phyloP scores from a whole-genome alignment of 768 basidiomycete species.

The Russula abietina region DNA sequence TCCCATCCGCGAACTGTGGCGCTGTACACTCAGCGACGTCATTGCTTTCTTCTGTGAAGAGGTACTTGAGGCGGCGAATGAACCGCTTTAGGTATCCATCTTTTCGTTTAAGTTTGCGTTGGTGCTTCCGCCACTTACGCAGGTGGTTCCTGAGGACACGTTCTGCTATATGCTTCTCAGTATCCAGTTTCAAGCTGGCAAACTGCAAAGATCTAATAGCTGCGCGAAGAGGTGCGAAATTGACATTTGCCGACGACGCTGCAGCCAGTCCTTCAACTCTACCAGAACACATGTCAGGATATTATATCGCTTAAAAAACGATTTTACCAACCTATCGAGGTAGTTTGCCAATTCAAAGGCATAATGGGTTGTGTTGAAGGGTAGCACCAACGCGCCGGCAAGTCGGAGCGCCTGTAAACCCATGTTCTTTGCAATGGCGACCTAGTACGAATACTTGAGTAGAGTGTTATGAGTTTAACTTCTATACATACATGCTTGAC shows the following conservation, averaged over 20 bases:
- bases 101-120: not conserved
- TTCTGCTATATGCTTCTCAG: constrained; percentile 21
- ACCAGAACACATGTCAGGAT: not conserved
- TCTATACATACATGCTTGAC: constrained; percentile 43
- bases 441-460: constrained; percentile 29
- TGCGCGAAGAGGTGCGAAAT: constrained; percentile 23
- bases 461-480: not conserved
- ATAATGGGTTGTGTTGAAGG: constrained; percentile 67
- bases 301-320: not conserved
- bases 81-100: not conserved
- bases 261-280: constrained; percentile 44
- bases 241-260: not conserved
- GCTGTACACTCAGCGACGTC: not conserved
- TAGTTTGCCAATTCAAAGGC: constrained; percentile 48
- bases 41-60: not conserved
- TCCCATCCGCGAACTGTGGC: not conserved
- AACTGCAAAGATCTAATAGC: constrained; percentile 22
- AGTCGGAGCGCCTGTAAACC: constrained; percentile 52
- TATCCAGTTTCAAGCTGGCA: constrained; percentile 22
- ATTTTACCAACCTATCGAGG: constrained; percentile 41
- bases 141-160: constrained; percentile 4
- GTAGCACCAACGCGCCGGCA: constrained; percentile 49
- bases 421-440: constrained; percentile 53
- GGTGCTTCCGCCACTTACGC: constrained; percentile 8
- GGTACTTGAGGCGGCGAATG: not conserved